Evolutionary conservation across 2,329 filamentous ascomycete species (phyloP).

Genomic region (Aspergillus awamori): DNA sequence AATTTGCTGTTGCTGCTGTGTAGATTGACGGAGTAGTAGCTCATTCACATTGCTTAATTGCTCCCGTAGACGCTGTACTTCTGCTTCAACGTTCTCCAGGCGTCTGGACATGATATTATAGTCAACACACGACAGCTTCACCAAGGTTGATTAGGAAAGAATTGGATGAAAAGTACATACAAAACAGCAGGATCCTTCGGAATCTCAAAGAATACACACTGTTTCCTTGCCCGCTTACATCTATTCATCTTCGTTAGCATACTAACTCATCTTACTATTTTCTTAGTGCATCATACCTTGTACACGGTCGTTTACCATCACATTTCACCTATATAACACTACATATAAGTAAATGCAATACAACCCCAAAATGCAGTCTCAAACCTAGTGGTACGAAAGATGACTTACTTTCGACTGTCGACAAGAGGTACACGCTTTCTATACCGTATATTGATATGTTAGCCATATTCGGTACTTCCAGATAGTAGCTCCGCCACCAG

Average conservation of each 20-base stretch:
- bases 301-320: conserved; percentile 41
- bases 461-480: too few species aligned
- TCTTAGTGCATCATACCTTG: conserved; percentile 27
- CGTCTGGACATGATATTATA: conserved; percentile 25
- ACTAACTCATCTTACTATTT: background rate
- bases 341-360: background rate
- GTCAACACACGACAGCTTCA: background rate
- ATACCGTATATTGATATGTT: too few species aligned
- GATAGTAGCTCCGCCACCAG: too few species aligned
- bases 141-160: background rate
- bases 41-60: conserved; percentile 32
- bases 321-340: conserved; percentile 35
- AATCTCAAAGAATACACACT: conserved; percentile 41
- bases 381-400: background rate
- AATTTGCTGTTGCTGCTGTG: background rate
- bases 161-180: conserved; percentile 21
- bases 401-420: conserved; percentile 39
- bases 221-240: conserved; percentile 39
- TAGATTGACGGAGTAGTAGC: conserved; percentile 18
- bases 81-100: conserved; percentile 37
- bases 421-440: conserved; percentile 45
- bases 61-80: conserved; percentile 32
- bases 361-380: background rate
- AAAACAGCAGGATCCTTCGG: conserved; percentile 35
- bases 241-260: conserved; percentile 16